Conservation (phyloP, 192 early-diverging fungal genomes). For the Coemansia sp. region DNA sequence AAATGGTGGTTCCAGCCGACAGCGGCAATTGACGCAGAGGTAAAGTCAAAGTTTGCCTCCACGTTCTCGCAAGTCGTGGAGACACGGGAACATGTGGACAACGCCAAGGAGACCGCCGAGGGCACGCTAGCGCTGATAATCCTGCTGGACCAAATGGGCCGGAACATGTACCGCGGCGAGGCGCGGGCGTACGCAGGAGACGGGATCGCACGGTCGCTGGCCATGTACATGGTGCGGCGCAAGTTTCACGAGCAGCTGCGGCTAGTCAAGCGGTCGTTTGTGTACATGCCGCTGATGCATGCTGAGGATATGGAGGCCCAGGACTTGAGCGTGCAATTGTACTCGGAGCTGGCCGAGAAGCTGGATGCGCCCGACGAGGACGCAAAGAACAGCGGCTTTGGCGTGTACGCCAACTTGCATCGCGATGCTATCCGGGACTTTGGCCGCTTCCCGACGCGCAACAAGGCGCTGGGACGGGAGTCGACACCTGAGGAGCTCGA, state of each 20-base stretch:
- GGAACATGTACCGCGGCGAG: conserved; percentile 62
- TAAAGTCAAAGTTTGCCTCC: conserved; percentile 24
- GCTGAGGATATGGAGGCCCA: conserved; percentile 62
- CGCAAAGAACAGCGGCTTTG: conserved; percentile 33
- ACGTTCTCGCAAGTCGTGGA: conserved; percentile 14
- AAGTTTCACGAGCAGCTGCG: conserved; percentile 54
- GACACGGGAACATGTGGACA: conserved; percentile 32
- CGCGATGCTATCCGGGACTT: conserved; percentile 56
- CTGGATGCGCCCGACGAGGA: conserved; percentile 41
- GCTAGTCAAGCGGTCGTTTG: conserved; percentile 52
- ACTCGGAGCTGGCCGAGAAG: conserved; percentile 43
- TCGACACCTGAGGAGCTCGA: conserved; percentile 57
- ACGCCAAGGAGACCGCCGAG: conserved; percentile 36
- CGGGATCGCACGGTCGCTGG: conserved; percentile 52
- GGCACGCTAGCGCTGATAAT: conserved; percentile 53
- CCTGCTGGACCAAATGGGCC: conserved; percentile 62
- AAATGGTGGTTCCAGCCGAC: conserved; percentile 50
- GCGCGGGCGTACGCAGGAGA: conserved; percentile 57
- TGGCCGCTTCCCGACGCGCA: conserved; percentile 63
- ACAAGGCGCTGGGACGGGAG: conserved; percentile 52
- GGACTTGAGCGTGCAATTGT: conserved; percentile 54
- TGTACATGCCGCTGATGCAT: conserved; percentile 64
- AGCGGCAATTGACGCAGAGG: conserved; percentile 32
- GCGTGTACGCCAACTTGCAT: conserved; percentile 48
- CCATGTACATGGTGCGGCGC: conserved; percentile 49